These are phyloP conservation scores for Agrocybe pediades DNA, from an alignment of 768 basidiomycete species.

Conservation along the genomic window DNA sequence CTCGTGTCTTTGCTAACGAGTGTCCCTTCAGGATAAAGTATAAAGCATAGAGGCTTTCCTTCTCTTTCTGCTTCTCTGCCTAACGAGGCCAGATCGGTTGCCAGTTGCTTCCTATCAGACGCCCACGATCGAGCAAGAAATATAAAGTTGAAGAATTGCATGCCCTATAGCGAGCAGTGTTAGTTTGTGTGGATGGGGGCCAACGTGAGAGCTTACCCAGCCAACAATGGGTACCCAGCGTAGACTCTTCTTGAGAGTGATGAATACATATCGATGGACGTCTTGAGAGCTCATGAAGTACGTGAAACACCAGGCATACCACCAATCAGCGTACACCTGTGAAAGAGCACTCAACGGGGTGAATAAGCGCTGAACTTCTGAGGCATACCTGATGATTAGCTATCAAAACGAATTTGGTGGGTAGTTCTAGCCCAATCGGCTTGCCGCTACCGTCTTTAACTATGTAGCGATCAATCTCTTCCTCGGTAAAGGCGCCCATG, in stretches of 20 bases:
- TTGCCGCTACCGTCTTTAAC: conserved; percentile 57
- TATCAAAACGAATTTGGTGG: conserved; percentile 80
- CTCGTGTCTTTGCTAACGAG: conserved; percentile 86
- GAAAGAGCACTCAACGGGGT: background rate
- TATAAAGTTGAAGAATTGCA: conserved; percentile 95
- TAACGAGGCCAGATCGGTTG: conserved; percentile 64
- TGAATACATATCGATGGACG: conserved; percentile 76
- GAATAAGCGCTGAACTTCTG: background rate
- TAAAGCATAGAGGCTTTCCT: conserved; percentile 74
- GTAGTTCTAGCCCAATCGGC: conserved; percentile 65
- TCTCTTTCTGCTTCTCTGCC: conserved; percentile 69
- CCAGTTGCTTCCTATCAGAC: conserved; percentile 72
- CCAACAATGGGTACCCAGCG: conserved; percentile 85
- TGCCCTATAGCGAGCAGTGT: too few relatives aligned
- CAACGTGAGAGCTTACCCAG: conserved; percentile 72
- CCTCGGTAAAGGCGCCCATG: conserved; percentile 58
- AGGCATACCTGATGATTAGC: conserved; percentile 86
- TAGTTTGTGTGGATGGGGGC: too few relatives aligned
- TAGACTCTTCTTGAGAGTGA: conserved; percentile 90
- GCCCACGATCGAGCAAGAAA: conserved; percentile 93
- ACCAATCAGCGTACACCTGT: conserved; percentile 81
- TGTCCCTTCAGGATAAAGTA: conserved; percentile 96
- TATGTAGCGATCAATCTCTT: conserved; percentile 60
- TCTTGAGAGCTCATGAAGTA: conserved; percentile 67
- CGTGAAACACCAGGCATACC: conserved; percentile 85